Conservation (phyloP, 2,329 filamentous ascomycete species). For the Curvularia spicifera region DNA sequence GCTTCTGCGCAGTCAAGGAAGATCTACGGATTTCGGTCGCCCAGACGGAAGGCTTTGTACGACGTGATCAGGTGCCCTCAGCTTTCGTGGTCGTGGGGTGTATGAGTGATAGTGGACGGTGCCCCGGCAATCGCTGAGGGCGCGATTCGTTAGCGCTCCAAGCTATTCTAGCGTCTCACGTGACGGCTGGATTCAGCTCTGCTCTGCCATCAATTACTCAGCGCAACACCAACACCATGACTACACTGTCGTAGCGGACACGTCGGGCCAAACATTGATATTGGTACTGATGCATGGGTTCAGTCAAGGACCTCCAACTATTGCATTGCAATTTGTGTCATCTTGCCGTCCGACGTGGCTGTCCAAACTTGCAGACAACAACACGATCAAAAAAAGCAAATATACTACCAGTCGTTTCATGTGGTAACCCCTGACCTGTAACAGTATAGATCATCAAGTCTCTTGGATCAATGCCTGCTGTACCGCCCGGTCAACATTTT, state of each 20-base stretch:
- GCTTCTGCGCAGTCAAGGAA: constrained; percentile 34
- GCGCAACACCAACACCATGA: not conserved
- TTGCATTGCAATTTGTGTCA: not conserved
- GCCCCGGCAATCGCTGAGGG: constrained; percentile 21
- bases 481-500: constrained; percentile 53
- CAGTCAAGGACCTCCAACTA: not conserved
- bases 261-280: not conserved
- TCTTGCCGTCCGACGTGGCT: not conserved
- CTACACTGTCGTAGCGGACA: no score
- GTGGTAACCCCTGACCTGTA: not conserved
- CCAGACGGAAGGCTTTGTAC: constrained; percentile 39
- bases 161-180: constrained; percentile 18
- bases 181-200: constrained; percentile 7
- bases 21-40: constrained; percentile 29
- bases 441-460: not conserved
- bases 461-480: constrained; percentile 41
- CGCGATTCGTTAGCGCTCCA: constrained; percentile 18
- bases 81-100: constrained; percentile 42
- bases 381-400: constrained; percentile 7
- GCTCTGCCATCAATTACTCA: not conserved
- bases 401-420: not conserved
- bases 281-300: not conserved
- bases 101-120: constrained; percentile 31
- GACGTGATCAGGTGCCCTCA: constrained; percentile 41
- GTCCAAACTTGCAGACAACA: not conserved